Conservation (phyloP, 768 basidiomycete species). For the Ramaria rubella region DNA sequence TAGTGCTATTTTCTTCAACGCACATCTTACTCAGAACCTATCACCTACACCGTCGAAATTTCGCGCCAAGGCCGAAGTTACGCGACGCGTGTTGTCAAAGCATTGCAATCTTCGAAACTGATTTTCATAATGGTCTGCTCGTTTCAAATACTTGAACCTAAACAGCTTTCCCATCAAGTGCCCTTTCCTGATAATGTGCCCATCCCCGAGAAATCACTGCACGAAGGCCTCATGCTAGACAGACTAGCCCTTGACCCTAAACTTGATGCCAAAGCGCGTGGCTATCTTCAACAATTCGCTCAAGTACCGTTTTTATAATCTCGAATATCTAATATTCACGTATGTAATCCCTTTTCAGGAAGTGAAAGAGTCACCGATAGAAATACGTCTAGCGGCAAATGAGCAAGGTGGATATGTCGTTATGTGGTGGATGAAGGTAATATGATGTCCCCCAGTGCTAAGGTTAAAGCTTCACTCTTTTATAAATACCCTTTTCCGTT, state of each 20-base stretch:
- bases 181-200: conserved; percentile 54
- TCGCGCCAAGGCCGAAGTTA: conserved; percentile 72
- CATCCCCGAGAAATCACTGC: conserved; percentile 27
- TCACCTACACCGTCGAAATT: conserved; percentile 72
- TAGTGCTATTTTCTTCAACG: conserved; percentile 80
- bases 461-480: not conserved
- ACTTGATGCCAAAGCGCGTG: conserved; percentile 10
- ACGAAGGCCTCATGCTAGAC: conserved; percentile 55
- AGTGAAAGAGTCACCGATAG: conserved; percentile 53
- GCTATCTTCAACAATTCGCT: not conserved
- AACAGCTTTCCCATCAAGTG: conserved; percentile 66
- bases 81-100: conserved; percentile 47
- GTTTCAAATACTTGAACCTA: conserved; percentile 73
- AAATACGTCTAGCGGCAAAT: conserved; percentile 18
- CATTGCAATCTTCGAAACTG: conserved; percentile 47
- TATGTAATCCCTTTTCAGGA: conserved; percentile 44
- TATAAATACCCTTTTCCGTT: not conserved
- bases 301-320: conserved; percentile 17
- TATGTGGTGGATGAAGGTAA: conserved; percentile 65
- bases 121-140: conserved; percentile 70
- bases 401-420: conserved; percentile 44
- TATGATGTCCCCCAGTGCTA: not conserved
- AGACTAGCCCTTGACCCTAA: conserved; percentile 32
- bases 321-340: conserved; percentile 6
- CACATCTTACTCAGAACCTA: conserved; percentile 64